A percentile compares a stretch with the other conserved stretches of the same genome.
phyloP scores from a whole-genome alignment of 768 basidiomycete species.

The Serpula lacrymans region DNA sequence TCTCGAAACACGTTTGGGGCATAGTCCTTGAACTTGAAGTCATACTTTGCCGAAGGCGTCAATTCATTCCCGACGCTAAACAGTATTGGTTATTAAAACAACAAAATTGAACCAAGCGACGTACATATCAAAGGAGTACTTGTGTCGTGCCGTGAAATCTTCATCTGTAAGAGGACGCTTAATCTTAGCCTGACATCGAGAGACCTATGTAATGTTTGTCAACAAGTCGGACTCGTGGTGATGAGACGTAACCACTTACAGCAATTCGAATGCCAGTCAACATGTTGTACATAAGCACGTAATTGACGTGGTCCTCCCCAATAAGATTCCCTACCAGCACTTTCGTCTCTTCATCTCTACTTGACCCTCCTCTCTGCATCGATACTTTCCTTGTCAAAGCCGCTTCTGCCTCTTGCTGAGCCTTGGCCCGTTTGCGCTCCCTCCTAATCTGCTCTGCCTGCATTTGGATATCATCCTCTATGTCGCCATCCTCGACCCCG shows the following conservation, averaged over 20 bases:
- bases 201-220: conserved; percentile 56
- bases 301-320: conserved; percentile 98
- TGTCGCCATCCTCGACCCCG: conserved; percentile 36
- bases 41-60: conserved; percentile 96
- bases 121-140: conserved; percentile 96
- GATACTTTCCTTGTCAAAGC: conserved; percentile 39
- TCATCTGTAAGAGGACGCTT: conserved; percentile 79
- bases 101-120: conserved; percentile 23
- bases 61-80: conserved; percentile 92
- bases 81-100: conserved; percentile 2
- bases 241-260: conserved; percentile 42
- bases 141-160: conserved; percentile 87
- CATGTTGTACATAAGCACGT: conserved; percentile 99
- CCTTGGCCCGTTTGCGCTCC: conserved; percentile 75
- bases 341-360: conserved; percentile 42
- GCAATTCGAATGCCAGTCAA: conserved; percentile 96
- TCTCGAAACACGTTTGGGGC: conserved; percentile 98
- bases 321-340: conserved; percentile 93
- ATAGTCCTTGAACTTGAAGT: conserved; percentile 99
- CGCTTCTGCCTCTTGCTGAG: conserved; percentile 60
- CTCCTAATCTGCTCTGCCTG: conserved; percentile 85
- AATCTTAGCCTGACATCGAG: conserved; percentile 94
- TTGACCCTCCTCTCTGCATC: conserved; percentile 17
- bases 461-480: conserved; percentile 67
- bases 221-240: conserved; percentile 6